phyloP scores from a whole-genome alignment of 2,329 filamentous ascomycete genomes.

The Aspergillus sp. region DNA sequence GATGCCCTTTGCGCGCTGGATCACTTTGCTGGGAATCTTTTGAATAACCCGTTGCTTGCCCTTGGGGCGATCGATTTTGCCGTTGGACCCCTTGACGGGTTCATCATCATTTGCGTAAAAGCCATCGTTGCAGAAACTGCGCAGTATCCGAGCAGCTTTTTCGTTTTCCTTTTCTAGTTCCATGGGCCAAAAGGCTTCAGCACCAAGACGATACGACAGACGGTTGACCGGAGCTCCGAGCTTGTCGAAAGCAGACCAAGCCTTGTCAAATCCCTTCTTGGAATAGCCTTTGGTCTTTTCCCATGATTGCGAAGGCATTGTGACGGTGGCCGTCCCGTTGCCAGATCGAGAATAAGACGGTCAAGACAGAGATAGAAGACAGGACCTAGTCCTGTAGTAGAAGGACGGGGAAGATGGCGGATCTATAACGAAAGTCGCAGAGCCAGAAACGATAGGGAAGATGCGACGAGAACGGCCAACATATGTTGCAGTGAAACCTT shows the following conservation, averaged over 20 bases:
- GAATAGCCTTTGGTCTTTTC: slow-evolving; percentile 47
- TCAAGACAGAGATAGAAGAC: not conserved
- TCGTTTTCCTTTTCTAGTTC: slow-evolving; percentile 84
- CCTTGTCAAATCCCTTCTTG: slow-evolving; percentile 69
- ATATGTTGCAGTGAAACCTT: slow-evolving; percentile 3
- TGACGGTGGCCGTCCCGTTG: slow-evolving; percentile 3
- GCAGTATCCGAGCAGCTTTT: slow-evolving; percentile 82
- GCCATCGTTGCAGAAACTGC: slow-evolving; percentile 82
- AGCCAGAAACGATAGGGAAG: not conserved
- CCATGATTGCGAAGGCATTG: slow-evolving; percentile 51
- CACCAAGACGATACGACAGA: slow-evolving; percentile 74
- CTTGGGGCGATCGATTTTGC: slow-evolving; percentile 50
- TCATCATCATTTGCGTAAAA: slow-evolving; percentile 61
- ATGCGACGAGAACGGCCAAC: slow-evolving; percentile 12
- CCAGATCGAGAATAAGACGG: not conserved
- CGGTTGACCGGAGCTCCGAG: slow-evolving; percentile 73
- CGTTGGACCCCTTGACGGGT: slow-evolving; percentile 37
- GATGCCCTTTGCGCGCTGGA: slow-evolving; percentile 82
- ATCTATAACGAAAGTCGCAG: slow-evolving; percentile 7
- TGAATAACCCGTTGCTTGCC: slow-evolving; percentile 64
- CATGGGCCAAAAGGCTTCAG: slow-evolving; percentile 80
- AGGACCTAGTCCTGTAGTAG: not conserved
- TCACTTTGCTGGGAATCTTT: slow-evolving; percentile 81
- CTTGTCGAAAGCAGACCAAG: slow-evolving; percentile 64
- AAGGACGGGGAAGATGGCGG: not conserved